Evolutionary conservation across 106 monocot species (phyloP), one percentile per base, ranked within the genome.

Genomic region (Posidonia australis): DNA sequence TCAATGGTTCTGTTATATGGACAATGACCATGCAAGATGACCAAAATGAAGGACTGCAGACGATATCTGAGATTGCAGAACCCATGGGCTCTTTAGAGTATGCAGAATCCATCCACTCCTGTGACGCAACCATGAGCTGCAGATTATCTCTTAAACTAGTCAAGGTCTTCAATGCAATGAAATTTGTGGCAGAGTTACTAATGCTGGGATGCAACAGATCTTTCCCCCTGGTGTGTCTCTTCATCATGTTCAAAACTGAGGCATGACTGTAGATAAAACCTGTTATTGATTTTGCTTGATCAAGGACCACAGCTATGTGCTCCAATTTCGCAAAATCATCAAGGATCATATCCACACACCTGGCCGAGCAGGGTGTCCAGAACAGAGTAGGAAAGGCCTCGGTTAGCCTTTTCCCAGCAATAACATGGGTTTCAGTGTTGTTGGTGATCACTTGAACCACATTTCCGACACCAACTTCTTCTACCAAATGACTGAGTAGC

Each of bases 401-500:
- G 0, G 64, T 67, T 56, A 98, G 46, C 68, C 74, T 84, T 48
- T 76, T 85, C 31, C 87, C 91, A 2, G 91, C 98, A 48, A 76
- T 27, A 25, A 70, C 77, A 79, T 98, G 79, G 13, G 45, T 73
- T 9, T 91, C 87, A 0, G 84, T 67, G 44, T 72, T 77, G 51
- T 66, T 85, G 1, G 98, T 91, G 20, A 98, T 77, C 46, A 98
- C 82, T 58, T 98, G 98, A 62, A 98, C 63, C 9, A 91, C 84
- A 67, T 96, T 85, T 44, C 46, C 73, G 42, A 74, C 78, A 5
- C 90, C 96, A 16, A 90, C 80, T 62, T 90, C 84, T 66, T 96
- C 90, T 44, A 96, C 96, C 13, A 81, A 80, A 51, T 82, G 80
- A 67, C 71, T 87, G 18, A 87, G 82, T 14, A 90, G 60, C 62